A percentile compares a stretch with the other conserved stretches of the same genome.
Evolutionary conservation across 805 yeast genomes (phyloP).

Genomic region (Candida argentea): DNA sequence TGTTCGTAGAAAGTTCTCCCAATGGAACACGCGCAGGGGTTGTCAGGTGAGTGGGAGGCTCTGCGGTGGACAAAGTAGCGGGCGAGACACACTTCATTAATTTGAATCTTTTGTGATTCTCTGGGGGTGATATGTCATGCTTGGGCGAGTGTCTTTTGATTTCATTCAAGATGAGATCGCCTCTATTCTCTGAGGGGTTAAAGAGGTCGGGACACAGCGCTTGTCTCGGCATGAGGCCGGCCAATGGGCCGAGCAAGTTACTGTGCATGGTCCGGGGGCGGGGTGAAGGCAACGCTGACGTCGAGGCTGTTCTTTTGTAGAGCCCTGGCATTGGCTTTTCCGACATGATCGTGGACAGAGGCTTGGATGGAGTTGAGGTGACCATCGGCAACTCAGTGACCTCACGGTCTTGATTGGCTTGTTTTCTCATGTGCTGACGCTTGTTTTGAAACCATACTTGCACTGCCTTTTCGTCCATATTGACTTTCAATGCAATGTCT

Average conservation of each 20-base stretch:
- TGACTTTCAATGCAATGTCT: slow-evolving; percentile 69
- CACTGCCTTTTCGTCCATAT: slow-evolving; percentile 95
- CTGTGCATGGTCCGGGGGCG: slow-evolving; percentile 1
- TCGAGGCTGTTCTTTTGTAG: no score
- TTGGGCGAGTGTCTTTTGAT: slow-evolving; percentile 27
- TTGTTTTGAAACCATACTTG: slow-evolving; percentile 98
- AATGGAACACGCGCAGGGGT: slow-evolving; percentile 12
- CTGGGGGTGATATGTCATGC: slow-evolving; percentile 16
- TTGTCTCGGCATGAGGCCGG: slow-evolving; percentile 4
- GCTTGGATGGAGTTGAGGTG: slow-evolving; percentile 9
- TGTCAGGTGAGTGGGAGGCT: slow-evolving; percentile 1
- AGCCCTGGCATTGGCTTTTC: no score
- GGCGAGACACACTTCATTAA: slow-evolving; percentile 20
- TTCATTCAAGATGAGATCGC: slow-evolving; percentile 11
- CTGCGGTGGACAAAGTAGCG: slow-evolving; percentile 2
- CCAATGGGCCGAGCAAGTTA: slow-evolving; percentile 2
- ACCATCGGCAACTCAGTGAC: slow-evolving; percentile 36
- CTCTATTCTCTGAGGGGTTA: slow-evolving; percentile 4
- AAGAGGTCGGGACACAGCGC: slow-evolving; percentile 1
- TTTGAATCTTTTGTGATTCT: slow-evolving; percentile 26
- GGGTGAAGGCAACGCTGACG: slow-evolving; percentile 7
- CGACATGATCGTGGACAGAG: slow-evolving; percentile 4
- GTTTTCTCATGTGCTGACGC: slow-evolving; percentile 70
- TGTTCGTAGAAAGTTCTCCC: slow-evolving; percentile 13
- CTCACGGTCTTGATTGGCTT: slow-evolving; percentile 25